Evolutionary conservation across 140 eudicot genomes (phyloP).

Genomic region (Eryngium alpinum): DNA sequence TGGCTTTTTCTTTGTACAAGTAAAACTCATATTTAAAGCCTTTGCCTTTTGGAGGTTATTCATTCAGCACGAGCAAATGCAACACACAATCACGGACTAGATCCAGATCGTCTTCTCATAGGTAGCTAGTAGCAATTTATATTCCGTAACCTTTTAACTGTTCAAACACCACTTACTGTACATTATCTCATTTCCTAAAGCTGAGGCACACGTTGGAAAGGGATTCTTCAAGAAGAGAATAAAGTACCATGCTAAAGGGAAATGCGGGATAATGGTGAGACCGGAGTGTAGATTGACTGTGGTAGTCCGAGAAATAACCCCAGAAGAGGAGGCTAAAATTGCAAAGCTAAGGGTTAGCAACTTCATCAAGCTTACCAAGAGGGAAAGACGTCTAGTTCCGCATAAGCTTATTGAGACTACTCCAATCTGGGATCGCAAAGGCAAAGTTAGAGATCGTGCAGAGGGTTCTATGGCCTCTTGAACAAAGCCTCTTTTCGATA

Average conservation of each 20-base stretch:
- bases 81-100: conserved; percentile 76
- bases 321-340: conserved; percentile 81
- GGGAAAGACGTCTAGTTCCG: conserved; percentile 76
- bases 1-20: neutral
- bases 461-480: conserved; percentile 35
- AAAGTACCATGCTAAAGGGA: conserved; percentile 64
- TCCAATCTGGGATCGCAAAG: conserved; percentile 86
- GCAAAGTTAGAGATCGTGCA: conserved; percentile 39
- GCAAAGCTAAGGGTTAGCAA: conserved; percentile 69
- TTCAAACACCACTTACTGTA: neutral
- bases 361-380: conserved; percentile 59
- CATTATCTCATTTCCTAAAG: conserved; percentile 26
- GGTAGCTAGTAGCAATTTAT: conserved; percentile 35
- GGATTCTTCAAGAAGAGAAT: conserved; percentile 65
- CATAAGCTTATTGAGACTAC: conserved; percentile 82
- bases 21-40: neutral
- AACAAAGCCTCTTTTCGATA: neutral
- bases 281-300: conserved; percentile 89
- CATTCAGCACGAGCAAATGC: conserved; percentile 99
- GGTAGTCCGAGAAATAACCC: conserved; percentile 76
- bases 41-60: conserved; percentile 52
- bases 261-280: conserved; percentile 54
- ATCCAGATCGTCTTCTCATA: conserved; percentile 82
- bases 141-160: neutral
- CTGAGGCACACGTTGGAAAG: conserved; percentile 92